A percentile compares a stretch with the other conserved stretches of the same genome.
These are phyloP conservation scores for Magnaporthales sp. DNA, from an alignment of 2,329 filamentous ascomycete genomes.

Conservation along the genomic window DNA sequence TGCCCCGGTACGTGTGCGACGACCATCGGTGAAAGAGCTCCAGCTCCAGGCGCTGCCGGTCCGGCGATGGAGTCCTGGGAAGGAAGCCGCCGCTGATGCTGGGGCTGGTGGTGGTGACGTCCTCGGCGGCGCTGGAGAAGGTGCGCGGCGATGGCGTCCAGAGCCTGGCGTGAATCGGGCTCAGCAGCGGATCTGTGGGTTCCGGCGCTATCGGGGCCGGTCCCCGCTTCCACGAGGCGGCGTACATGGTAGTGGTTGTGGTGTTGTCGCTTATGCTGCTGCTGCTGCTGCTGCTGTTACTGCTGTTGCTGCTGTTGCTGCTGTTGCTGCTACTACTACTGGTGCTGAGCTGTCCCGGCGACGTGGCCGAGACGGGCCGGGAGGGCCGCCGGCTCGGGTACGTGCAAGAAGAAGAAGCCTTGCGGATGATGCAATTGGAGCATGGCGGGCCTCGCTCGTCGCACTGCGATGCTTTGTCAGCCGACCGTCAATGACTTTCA, in stretches of 20 bases:
- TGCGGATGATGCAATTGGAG: not conserved
- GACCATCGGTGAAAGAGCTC: not conserved
- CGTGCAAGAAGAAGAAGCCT: not conserved
- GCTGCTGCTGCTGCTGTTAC: not conserved
- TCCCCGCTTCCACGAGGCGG: not conserved
- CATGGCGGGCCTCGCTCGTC: not conserved
- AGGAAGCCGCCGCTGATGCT: not conserved
- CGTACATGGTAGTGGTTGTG: not conserved
- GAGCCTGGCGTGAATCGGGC: not conserved
- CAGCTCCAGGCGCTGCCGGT: not conserved
- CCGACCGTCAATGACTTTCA: not conserved
- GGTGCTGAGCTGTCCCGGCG: not conserved
- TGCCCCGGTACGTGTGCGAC: not conserved
- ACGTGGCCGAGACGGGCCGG: not conserved
- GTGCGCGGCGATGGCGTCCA: not conserved
- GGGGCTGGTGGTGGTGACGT: not conserved
- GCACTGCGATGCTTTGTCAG: not conserved
- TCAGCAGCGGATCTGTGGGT: not conserved
- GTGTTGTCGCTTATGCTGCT: not conserved
- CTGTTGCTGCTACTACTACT: not conserved
- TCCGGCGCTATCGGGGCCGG: not conserved
- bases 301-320: not conserved
- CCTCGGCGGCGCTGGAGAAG: not conserved
- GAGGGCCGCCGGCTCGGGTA: not conserved
- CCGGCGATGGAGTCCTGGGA: not conserved